Evolutionary conservation across 345 rosid genomes (phyloP).

Genomic region (Lepidium aucheri): DNA sequence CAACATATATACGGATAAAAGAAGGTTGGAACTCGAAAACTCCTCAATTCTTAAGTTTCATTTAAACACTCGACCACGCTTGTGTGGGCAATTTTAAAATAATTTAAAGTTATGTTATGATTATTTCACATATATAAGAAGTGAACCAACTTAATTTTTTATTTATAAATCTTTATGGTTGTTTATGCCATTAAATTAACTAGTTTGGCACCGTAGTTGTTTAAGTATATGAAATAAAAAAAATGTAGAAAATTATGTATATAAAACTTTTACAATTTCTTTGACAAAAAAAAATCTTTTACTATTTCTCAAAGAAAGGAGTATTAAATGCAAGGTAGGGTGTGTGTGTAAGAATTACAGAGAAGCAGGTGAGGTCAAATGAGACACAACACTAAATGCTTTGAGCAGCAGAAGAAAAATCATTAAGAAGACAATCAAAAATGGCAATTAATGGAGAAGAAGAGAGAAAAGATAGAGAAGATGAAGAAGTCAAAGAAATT

Average conservation of each 20-base stretch:
- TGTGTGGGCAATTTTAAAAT: too few relatives aligned
- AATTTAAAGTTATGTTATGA: neutral
- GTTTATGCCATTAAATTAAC: neutral
- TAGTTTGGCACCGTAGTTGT: neutral
- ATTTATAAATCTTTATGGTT: neutral
- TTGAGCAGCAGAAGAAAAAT: slow-evolving; percentile 10
- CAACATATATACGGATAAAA: too few relatives aligned
- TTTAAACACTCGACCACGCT: too few relatives aligned
- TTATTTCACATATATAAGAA: neutral
- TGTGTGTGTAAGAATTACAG: slow-evolving; percentile 21
- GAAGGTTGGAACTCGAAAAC: too few relatives aligned
- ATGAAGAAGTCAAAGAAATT: slow-evolving; percentile 16
- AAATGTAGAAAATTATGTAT: neutral
- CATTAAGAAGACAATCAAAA: neutral
- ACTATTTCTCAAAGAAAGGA: neutral
- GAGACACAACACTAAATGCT: slow-evolving; percentile 21
- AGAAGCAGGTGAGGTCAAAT: slow-evolving; percentile 22
- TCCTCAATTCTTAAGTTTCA: too few relatives aligned
- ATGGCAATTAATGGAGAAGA: slow-evolving; percentile 23
- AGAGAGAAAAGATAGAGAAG: slow-evolving; percentile 14
- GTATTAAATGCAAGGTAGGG: slow-evolving; percentile 24
- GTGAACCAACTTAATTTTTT: neutral
- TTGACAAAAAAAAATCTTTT: too few relatives aligned
- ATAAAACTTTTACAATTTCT: neutral
- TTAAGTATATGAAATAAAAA: neutral